A percentile compares a stretch with the other conserved stretches of the same genome.
Evolutionary conservation across 768 basidiomycete genomes (phyloP).

Genomic region (Suillus luteus): DNA sequence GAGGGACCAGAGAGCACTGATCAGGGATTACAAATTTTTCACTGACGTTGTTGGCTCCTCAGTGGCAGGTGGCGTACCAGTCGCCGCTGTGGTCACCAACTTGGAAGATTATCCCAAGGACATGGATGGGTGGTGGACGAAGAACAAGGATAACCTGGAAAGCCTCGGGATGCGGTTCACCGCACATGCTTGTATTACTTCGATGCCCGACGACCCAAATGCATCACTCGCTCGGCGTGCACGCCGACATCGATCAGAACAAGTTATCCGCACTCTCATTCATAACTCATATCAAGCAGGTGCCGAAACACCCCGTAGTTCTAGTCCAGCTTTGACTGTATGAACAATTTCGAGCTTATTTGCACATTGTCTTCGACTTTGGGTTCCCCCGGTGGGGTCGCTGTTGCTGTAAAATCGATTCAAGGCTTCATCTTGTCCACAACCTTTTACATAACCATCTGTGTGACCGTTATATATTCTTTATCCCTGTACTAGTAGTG

Average conservation of each 20-base stretch:
- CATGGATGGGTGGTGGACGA: slow-evolving; percentile 42
- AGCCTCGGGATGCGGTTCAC: slow-evolving; percentile 38
- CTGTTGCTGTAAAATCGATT: no score
- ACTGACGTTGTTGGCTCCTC: slow-evolving; percentile 29
- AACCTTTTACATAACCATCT: no score
- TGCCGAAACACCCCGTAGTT: not conserved
- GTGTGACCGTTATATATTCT: no score
- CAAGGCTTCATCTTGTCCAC: no score
- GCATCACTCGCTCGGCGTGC: not conserved
- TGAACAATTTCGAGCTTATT: not conserved
- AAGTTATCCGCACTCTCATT: not conserved
- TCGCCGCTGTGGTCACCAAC: not conserved
- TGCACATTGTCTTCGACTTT: not conserved
- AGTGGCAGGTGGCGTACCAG: not conserved
- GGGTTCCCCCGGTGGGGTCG: no score
- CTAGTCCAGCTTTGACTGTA: not conserved
- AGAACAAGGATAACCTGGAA: slow-evolving; percentile 33
- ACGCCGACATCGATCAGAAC: not conserved
- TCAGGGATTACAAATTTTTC: slow-evolving; percentile 36
- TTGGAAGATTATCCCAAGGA: slow-evolving; percentile 28
- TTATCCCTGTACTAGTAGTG: no score
- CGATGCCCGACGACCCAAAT: slow-evolving; percentile 12
- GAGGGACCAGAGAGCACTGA: slow-evolving; percentile 24
- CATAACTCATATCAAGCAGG: not conserved
- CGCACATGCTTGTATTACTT: slow-evolving; percentile 45